Base-by-base conservation (phyloP, 139 green algal genomes). In the Chlamydomonas sp. region DNA sequence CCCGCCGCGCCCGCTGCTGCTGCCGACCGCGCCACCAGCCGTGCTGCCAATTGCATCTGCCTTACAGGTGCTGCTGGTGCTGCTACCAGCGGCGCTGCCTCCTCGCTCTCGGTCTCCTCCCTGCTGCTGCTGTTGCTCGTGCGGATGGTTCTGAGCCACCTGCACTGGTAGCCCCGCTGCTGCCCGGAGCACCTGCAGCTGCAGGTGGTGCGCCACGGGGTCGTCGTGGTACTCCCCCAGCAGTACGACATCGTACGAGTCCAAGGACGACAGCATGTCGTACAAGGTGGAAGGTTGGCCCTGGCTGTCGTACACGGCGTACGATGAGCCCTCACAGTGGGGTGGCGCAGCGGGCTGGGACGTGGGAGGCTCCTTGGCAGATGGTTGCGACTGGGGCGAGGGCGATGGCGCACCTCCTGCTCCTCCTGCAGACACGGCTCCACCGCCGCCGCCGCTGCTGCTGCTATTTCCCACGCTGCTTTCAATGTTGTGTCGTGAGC, bases 161-260 rank as follows among this genome's bases (percentile, higher is more conserved):
- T n/a, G n/a, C 62, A 31, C 60, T 18, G 15, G 5, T 61, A 66
- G 61, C 72, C 59, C 31, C 63, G 85, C 75, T 17, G 80, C 62
- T 14, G 82, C 49, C 17, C 58, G 31, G 15, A 93, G 82, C 61
- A 93, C 57, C 5, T n/a, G 57, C 60, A 90, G 83, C 82, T 93
- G 76, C 58, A 92, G 77, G 0, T 31, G n/a, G 77, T 93, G 90
- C 31, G 90, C 88, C 6, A 92, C 88, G 3, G 88, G 72, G 63
- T 93, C 90, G 76, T 93, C 90, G 59, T 93, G 90, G 57, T 80
- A 91, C 64, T 93, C 90, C 1, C 90, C 90, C 1, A 93, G 63
- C n/a, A 93, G 77, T 59, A 92, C 78, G 15, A 92, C 90, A n/a
- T 91, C 84, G 76, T 89, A 83, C 63, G 73, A 74, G 2, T 79